Base-by-base conservation (phyloP, 495 filamentous ascomycete genomes). In the Recurvomyces mirabilis region DNA sequence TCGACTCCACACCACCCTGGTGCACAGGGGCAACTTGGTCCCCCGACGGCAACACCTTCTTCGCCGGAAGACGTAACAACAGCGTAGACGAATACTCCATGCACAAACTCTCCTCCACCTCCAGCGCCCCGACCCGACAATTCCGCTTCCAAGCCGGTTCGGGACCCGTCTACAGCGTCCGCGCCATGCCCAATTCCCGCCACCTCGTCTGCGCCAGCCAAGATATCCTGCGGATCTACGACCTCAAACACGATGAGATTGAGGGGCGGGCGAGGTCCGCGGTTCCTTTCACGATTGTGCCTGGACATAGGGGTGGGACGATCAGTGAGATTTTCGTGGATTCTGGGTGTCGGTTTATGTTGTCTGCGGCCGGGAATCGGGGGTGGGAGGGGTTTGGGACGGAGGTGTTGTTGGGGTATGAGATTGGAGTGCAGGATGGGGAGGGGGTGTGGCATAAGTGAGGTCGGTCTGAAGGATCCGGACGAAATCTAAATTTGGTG, bases 21-120 rank as follows among this genome's bases (percentile, higher is more conserved):
- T 95, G 88, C 62, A 96, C 94, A 81, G 85, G 81, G 49, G 87
- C 86, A n/a, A 93, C 85, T 64, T 98, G 93, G 91, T 87, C 81
- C 47, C 87, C 87, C 1, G 83, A 94, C 63, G 91, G 91, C 20
- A 95, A 98, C 62, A 88, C 73, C 63, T 87, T 98, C 43, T 98
- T 94, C 63, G 87, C 82, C 13, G 91, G 91, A 4, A 74, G 91
- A 28, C 72, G 93, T 41, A 98, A 96, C 62, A 83, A 86, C 42
- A 93, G 85, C 0, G 91, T 98, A 1, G 91, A 98, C 46, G 91
- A 98, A 59, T 98, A 81, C 62, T 84, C 74, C 60, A 66, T 96
- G 32, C 86, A 91, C 63, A 87, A 87, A 48, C 29, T 54, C 19
- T 25, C 38, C n/a, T 22, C 24, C 11, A 28, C 20, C 15, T 85